A percentile compares a stretch with the other conserved stretches of the same genome.
These are phyloP conservation scores for Zymoseptoria passerinii DNA, from an alignment of 2,329 filamentous ascomycete species.

Conservation along the genomic window DNA sequence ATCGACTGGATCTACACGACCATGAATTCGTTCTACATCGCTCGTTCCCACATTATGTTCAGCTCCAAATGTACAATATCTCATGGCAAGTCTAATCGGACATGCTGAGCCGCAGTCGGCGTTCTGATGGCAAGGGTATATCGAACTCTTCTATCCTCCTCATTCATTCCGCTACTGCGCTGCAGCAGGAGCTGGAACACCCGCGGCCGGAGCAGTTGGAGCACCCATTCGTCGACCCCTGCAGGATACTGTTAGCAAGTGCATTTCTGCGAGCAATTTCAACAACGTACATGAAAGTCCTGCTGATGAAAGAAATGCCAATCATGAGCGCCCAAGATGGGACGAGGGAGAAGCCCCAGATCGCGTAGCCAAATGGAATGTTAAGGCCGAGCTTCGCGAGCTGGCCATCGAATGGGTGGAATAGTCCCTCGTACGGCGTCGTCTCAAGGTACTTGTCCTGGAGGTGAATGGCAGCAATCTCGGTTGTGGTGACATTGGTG, in stretches of 20 bases:
- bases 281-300: slow-evolving; percentile 61
- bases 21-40: not conserved
- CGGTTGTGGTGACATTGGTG: slow-evolving; percentile 57
- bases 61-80: not conserved
- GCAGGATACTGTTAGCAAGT: not conserved
- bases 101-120: not conserved
- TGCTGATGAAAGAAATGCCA: slow-evolving; percentile 61
- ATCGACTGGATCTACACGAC: not conserved
- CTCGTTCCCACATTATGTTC: not conserved
- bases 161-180: not conserved
- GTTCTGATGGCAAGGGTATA: not conserved
- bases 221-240: slow-evolving; percentile 7
- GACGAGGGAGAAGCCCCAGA: slow-evolving; percentile 54
- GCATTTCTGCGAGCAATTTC: not conserved
- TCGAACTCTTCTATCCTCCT: not conserved
- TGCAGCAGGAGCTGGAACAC: not conserved
- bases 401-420: slow-evolving; percentile 67
- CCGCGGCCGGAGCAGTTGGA: slow-evolving; percentile 2
- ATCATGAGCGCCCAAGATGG: slow-evolving; percentile 73
- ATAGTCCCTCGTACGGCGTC: slow-evolving; percentile 53
- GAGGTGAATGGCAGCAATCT: slow-evolving; percentile 53
- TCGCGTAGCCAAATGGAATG: slow-evolving; percentile 57
- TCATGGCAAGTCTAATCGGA: not conserved
- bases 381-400: slow-evolving; percentile 55
- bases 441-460: slow-evolving; percentile 50